Base-by-base conservation (phyloP, 2,329 filamentous ascomycete genomes). In the Ophiocordyceps camponoti-saundersi region DNA sequence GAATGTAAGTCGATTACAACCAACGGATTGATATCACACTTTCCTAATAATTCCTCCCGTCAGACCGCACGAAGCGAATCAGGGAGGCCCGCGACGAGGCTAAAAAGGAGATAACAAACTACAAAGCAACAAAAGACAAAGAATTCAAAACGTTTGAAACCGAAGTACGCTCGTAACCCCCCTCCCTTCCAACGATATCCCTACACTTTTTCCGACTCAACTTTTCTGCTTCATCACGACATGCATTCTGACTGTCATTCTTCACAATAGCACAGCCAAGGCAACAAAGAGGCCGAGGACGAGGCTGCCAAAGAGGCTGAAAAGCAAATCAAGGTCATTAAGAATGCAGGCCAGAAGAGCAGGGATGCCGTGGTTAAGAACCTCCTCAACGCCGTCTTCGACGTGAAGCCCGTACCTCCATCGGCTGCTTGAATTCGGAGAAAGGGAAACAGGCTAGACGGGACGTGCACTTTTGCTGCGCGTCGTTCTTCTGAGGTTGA, bases 91-190 rank as follows among this genome's bases (percentile, higher is more conserved):
- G 90, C 61, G 80, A 85, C 61, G 92, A 98, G 68, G 92, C 92
- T 52, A 93, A 95, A 70, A 94, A 94, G 69, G 90, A 98, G 66
- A 95, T 98, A 60, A 85, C 95, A 55, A 83, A 87, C 48, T 96
- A 98, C 73, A 80, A 81, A 63, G 77, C 81, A 59, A 69, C 82
- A 57, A 98, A 95, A 72, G 92, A 98, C 60, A 77, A 85, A 34
- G 90, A 96, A 66, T 96, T 88, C 72, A 90, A 92, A 73, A 82
- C 84, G 62, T 96, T 94, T 59, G 88, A 96, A 72, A 75, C 86
- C 52, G 71, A 78, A 69, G 73, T 76, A 61, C 44, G 59, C 41
- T 48, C 43, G 11, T 26, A 15, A 8, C 29, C 36, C n/a, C 32
- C 2, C n/a, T 20, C 29, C 1, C 15, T n/a, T 15, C 20, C 15